phyloP scores from a whole-genome alignment of 768 basidiomycete genomes.

The Suillus occidentalis region DNA sequence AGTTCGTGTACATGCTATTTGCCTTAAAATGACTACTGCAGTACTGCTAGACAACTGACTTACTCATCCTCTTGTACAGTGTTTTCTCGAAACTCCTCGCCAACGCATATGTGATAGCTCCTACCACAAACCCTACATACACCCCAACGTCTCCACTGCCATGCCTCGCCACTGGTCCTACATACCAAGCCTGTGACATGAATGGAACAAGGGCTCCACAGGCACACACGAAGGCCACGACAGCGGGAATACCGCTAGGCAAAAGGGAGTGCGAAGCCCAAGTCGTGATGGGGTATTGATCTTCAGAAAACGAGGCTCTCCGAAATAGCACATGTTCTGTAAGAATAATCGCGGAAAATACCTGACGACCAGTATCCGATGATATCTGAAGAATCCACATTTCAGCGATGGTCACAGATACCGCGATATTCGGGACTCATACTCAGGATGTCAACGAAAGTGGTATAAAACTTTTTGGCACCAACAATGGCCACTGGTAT shows the following conservation, averaged over 20 bases:
- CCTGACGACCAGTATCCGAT: constrained; percentile 46
- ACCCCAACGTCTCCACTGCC: constrained; percentile 52
- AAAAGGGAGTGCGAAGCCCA: constrained; percentile 39
- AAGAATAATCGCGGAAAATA: constrained; percentile 39
- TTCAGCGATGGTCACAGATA: not conserved
- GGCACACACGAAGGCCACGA: constrained; percentile 39
- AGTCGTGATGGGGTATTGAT: constrained; percentile 34
- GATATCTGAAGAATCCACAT: constrained; percentile 25
- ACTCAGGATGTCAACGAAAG: constrained; percentile 45
- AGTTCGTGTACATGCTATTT: not conserved
- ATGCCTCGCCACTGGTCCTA: constrained; percentile 44
- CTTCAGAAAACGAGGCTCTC: constrained; percentile 29
- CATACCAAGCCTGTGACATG: constrained; percentile 55
- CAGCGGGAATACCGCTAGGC: constrained; percentile 42
- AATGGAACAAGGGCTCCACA: constrained; percentile 43
- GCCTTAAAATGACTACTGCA: not conserved
- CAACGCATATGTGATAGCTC: constrained; percentile 31
- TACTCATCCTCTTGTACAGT: constrained; percentile 10
- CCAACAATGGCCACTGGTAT: constrained; percentile 50
- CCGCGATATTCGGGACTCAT: constrained; percentile 6
- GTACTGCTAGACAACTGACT: not conserved
- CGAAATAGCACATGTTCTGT: constrained; percentile 46
- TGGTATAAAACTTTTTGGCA: constrained; percentile 44
- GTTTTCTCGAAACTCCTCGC: constrained; percentile 30
- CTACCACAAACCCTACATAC: constrained; percentile 37